Percentiles rank a stretch among this genome's conserved stretches.
Evolutionary conservation across 306 rosid species (phyloP).

Genomic region (Cucurbita moschata): DNA sequence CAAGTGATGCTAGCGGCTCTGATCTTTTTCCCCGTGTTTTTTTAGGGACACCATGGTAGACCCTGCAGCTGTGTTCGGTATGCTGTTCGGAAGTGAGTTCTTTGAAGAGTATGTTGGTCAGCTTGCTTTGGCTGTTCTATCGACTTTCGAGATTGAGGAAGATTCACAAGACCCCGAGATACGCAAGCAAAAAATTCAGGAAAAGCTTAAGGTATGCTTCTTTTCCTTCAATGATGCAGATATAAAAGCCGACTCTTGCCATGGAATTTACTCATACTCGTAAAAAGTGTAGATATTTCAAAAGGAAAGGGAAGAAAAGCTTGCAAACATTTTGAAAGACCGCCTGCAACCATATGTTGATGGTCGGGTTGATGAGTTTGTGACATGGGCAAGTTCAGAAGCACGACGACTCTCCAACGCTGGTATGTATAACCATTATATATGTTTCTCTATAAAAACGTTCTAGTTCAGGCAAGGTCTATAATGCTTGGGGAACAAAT

Average conservation of each 20-base stretch:
- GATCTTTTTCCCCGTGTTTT: background rate
- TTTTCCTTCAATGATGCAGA: constrained; percentile 5
- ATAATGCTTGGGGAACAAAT: background rate
- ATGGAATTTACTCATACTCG: constrained; percentile 4
- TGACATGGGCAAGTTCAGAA: constrained; percentile 56
- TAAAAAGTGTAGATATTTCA: constrained; percentile 38
- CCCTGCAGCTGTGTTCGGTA: constrained; percentile 83
- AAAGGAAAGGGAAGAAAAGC: constrained; percentile 75
- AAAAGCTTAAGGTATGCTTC: constrained; percentile 46
- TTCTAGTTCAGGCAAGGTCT: background rate
- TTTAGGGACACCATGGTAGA: constrained; percentile 79
- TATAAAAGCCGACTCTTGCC: background rate
- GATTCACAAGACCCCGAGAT: constrained; percentile 35
- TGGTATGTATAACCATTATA: constrained; percentile 20
- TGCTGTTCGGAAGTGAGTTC: constrained; percentile 85
- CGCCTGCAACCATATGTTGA: constrained; percentile 66
- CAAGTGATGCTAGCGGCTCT: background rate
- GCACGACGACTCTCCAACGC: constrained; percentile 62
- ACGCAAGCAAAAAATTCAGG: constrained; percentile 42
- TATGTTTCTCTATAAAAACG: background rate
- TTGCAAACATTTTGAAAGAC: constrained; percentile 34
- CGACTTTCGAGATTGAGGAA: constrained; percentile 54
- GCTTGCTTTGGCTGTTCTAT: constrained; percentile 63
- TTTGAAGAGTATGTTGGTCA: constrained; percentile 86
- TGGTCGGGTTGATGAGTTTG: constrained; percentile 52